Evolutionary conservation across 495 filamentous ascomycete genomes (phyloP).

Genomic region (Hypoxylon intermedium): DNA sequence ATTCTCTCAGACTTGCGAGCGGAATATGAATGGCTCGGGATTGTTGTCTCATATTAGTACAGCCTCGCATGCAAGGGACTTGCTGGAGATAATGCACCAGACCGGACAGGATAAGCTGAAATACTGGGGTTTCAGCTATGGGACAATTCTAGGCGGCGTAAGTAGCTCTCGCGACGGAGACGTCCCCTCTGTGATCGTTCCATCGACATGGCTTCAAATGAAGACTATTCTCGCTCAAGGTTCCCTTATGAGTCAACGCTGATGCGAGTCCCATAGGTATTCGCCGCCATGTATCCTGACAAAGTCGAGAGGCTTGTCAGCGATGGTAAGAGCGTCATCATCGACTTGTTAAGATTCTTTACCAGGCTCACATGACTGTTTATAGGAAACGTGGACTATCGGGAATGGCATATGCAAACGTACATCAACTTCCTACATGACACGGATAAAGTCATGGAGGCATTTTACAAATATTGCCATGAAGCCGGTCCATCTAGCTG

Average conservation of each 20-base stretch:
- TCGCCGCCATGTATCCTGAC: conserved; percentile 58
- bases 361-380: conserved; percentile 4
- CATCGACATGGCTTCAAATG: not conserved
- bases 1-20: conserved; percentile 47
- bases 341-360: conserved; percentile 6
- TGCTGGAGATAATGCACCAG: conserved; percentile 51
- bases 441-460: conserved; percentile 58
- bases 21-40: conserved; percentile 35
- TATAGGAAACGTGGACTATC: conserved; percentile 54
- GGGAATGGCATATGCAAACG: conserved; percentile 54
- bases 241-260: not conserved
- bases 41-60: conserved; percentile 49
- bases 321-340: conserved; percentile 48
- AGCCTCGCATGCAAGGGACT: conserved; percentile 50
- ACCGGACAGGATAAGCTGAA: conserved; percentile 51
- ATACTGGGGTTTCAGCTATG: conserved; percentile 65
- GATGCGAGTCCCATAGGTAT: conserved; percentile 34
- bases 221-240: not conserved
- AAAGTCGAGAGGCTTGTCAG: conserved; percentile 56
- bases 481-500: conserved; percentile 57
- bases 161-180: too few species aligned
- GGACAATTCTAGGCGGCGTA: conserved; percentile 58
- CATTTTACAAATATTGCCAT: conserved; percentile 63
- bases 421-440: conserved; percentile 61
- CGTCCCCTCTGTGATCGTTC: too few species aligned